A percentile compares a stretch with the other conserved stretches of the same genome.
These are phyloP conservation scores for Babesia caballi DNA, from an alignment of 169 alveolate genomes.

Conservation along the genomic window DNA sequence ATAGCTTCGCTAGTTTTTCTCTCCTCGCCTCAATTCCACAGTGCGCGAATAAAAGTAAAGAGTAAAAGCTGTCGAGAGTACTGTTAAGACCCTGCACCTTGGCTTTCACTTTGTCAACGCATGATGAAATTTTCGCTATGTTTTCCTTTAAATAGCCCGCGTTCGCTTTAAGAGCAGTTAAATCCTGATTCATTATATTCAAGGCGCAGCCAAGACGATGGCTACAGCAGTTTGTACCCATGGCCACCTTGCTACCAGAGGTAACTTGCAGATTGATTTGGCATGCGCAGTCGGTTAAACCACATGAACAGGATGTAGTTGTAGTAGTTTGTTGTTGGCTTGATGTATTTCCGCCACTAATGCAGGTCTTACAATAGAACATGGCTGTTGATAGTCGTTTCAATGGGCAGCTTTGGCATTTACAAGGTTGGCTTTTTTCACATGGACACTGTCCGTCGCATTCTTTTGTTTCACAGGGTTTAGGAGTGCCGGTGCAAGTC, in stretches of 20 bases:
- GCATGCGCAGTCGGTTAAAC: neutral
- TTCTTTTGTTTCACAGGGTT: neutral
- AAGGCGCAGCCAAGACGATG: slow-evolving; percentile 18
- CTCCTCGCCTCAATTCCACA: neutral
- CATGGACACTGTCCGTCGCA: neutral
- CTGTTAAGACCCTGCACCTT: neutral
- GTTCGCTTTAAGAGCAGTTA: neutral
- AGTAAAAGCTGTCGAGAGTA: neutral
- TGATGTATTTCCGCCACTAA: neutral
- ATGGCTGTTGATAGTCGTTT: neutral
- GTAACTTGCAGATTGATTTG: neutral
- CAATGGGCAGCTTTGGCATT: neutral
- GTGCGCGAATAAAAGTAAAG: neutral
- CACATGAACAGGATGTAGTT: neutral
- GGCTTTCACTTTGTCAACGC: neutral
- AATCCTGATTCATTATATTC: neutral
- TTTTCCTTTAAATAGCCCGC: neutral
- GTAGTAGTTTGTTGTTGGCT: neutral
- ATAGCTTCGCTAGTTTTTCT: neutral
- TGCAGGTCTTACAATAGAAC: neutral
- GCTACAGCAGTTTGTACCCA: neutral
- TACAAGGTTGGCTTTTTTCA: too few relatives aligned
- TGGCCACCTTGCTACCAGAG: neutral
- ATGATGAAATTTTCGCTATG: neutral
- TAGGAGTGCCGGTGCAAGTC: neutral